These are phyloP conservation scores for Bacterosira constricta DNA, from an alignment of 108 stramenopile genomes.

Conservation along the genomic window DNA sequence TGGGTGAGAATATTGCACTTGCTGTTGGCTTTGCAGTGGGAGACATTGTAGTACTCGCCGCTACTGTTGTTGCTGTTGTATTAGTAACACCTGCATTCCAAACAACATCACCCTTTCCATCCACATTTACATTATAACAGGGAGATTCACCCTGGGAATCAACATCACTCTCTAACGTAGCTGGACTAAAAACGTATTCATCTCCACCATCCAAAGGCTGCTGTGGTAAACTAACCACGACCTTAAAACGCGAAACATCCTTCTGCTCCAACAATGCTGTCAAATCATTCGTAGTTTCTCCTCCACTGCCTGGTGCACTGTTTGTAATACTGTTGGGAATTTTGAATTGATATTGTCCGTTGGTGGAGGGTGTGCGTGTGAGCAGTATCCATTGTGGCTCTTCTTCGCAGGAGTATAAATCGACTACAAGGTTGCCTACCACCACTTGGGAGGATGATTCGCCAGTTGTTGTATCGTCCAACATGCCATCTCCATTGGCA, in stretches of 20 bases:
- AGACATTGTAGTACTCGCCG: background rate
- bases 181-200: conserved; percentile 7
- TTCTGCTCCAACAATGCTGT: background rate
- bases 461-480: background rate
- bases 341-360: conserved; percentile 24
- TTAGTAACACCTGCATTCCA: conserved; percentile 46
- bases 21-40: conserved; percentile 9
- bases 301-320: too few species aligned
- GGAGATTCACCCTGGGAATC: conserved; percentile 9
- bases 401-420: conserved; percentile 35
- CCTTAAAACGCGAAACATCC: conserved; percentile 15
- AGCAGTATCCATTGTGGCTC: conserved; percentile 21
- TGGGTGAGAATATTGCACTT: background rate
- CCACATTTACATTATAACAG: conserved; percentile 28
- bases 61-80: background rate
- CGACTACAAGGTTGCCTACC: conserved; percentile 26
- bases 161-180: conserved; percentile 23
- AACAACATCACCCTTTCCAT: conserved; percentile 23
- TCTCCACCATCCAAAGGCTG: background rate
- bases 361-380: conserved; percentile 19
- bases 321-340: background rate
- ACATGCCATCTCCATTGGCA: background rate
- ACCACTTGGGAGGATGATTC: background rate
- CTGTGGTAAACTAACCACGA: conserved; percentile 10
- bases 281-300: conserved; percentile 4